These are phyloP conservation scores for Boletus reticuloceps DNA, from an alignment of 768 basidiomycete species.

Conservation along the genomic window DNA sequence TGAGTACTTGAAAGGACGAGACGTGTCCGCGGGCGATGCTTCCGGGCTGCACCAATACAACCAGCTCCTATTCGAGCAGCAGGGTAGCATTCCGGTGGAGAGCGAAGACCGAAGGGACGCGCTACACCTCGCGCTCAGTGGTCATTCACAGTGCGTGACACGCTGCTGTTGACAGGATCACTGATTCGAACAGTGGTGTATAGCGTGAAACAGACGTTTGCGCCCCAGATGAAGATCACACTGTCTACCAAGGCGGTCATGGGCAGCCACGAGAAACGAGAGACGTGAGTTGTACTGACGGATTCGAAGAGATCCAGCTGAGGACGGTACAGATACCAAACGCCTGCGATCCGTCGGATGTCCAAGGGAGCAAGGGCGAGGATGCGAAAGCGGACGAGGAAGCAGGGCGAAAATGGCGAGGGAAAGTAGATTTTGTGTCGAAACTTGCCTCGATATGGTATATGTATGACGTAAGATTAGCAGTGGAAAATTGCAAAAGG, in stretches of 20 bases:
- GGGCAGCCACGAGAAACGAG: constrained; percentile 33
- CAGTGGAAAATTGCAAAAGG: constrained; percentile 12
- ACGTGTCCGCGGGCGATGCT: constrained; percentile 39
- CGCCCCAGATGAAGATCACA: constrained; percentile 70
- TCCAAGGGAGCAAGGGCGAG: constrained; percentile 58
- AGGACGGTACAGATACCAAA: constrained; percentile 50
- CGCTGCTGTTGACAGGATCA: not conserved
- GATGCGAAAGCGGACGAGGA: constrained; percentile 44
- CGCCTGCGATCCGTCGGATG: constrained; percentile 48
- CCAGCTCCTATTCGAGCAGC: constrained; percentile 50
- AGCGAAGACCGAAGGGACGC: constrained; percentile 32
- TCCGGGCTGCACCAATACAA: constrained; percentile 78
- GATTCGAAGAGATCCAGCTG: not conserved
- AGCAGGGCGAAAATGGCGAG: constrained; percentile 19
- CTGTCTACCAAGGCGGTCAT: constrained; percentile 48
- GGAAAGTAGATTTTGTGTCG: constrained; percentile 15
- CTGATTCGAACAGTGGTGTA: not conserved
- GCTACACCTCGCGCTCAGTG: constrained; percentile 44
- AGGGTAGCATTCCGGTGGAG: constrained; percentile 23
- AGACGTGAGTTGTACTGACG: constrained; percentile 34
- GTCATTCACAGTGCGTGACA: constrained; percentile 56
- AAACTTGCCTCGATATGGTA: constrained; percentile 7
- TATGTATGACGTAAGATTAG: constrained; percentile 23
- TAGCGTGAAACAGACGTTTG: constrained; percentile 55
- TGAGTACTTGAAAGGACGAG: constrained; percentile 61